Percentiles rank a stretch among this genome's conserved stretches.
Evolutionary conservation across 177 flowering plant genomes (phyloP).

Genomic region (Vitis hybrid): DNA sequence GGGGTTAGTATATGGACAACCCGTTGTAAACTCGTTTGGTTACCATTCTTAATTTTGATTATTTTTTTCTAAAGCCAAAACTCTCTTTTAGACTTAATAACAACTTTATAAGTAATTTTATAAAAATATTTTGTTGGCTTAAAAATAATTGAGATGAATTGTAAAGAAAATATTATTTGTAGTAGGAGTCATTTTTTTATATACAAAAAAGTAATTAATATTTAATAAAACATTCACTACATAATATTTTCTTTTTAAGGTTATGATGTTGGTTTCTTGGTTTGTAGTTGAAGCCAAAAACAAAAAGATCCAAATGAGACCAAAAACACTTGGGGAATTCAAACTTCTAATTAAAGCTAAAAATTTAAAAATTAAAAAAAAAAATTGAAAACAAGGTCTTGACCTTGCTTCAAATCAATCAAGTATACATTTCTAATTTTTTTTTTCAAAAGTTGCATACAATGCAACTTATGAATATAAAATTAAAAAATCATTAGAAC

Average conservation of each 20-base stretch:
- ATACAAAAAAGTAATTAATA: too few relatives aligned
- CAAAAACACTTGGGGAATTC: neutral
- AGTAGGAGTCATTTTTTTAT: neutral
- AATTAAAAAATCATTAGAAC: too few relatives aligned
- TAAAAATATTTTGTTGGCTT: fast-evolving
- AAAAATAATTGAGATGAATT: neutral
- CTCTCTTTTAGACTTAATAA: too few relatives aligned
- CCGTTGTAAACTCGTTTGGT: too few relatives aligned
- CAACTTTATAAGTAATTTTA: neutral
- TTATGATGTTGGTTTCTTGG: neutral
- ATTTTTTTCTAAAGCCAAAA: neutral
- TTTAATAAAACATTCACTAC: neutral
- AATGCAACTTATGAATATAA: too few relatives aligned
- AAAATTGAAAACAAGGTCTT: too few relatives aligned
- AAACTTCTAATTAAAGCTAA: neutral
- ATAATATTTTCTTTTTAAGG: too few relatives aligned
- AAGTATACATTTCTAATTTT: too few relatives aligned
- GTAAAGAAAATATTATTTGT: neutral
- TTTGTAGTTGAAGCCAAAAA: neutral
- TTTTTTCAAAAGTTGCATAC: too few relatives aligned
- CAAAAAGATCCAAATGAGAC: neutral
- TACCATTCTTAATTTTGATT: neutral
- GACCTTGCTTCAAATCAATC: too few relatives aligned
- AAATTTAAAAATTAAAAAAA: too few relatives aligned
- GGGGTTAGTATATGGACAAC: fast-evolving